phyloP scores from a whole-genome alignment of 108 stramenopile genomes.

The Nitzschia sp. region DNA sequence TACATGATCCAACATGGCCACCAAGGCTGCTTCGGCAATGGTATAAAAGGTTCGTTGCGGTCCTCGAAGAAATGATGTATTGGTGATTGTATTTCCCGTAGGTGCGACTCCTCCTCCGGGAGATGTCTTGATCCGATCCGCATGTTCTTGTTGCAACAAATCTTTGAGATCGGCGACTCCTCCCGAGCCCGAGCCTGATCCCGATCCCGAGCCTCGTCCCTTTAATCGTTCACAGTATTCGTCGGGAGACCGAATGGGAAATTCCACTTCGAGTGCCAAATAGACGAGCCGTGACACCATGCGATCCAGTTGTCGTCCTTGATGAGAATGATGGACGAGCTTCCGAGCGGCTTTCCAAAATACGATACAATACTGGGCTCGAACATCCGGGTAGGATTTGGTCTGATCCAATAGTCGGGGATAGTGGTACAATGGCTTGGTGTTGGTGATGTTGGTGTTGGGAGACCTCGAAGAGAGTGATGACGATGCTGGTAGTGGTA shows the following conservation, averaged over 20 bases:
- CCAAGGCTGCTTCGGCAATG: slow-evolving; percentile 35
- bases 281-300: slow-evolving; percentile 4
- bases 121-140: not conserved
- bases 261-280: slow-evolving; percentile 15
- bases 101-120: not conserved
- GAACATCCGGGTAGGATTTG: slow-evolving; percentile 10
- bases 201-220: not conserved
- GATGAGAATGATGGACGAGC: slow-evolving; percentile 20
- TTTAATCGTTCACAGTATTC: slow-evolving; percentile 18
- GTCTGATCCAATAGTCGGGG: not conserved
- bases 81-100: not conserved
- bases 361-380: slow-evolving; percentile 12
- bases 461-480: too few relatives aligned
- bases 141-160: not conserved
- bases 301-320: slow-evolving; percentile 22
- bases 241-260: slow-evolving; percentile 28
- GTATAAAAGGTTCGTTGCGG: slow-evolving; percentile 8
- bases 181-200: too few relatives aligned
- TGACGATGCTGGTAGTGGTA: too few relatives aligned
- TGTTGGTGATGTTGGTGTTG: too few relatives aligned
- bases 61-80: not conserved
- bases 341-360: slow-evolving; percentile 29
- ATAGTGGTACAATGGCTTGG: not conserved
- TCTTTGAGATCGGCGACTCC: not conserved
- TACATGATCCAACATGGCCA: slow-evolving; percentile 22